phyloP scores from a whole-genome alignment of 306 rosid genomes.

The Gleditsia sinensis region DNA sequence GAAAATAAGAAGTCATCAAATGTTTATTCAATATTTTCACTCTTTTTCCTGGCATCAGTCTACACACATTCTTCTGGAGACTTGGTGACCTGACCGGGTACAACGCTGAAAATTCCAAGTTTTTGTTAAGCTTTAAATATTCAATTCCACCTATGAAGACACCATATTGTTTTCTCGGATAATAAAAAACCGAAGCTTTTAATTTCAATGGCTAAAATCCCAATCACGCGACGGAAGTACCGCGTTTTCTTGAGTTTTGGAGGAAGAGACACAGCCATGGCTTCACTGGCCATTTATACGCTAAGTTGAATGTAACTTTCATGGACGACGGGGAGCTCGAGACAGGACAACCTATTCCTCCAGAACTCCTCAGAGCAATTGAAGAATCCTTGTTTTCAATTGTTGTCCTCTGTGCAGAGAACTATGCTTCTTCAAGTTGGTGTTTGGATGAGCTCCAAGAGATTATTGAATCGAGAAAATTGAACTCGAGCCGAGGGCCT shows the following conservation, averaged over 20 bases:
- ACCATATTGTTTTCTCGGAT: no score
- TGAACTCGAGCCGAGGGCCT: no score
- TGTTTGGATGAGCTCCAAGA: constrained; percentile 28
- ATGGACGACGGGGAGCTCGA: neutral
- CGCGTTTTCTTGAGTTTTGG: neutral
- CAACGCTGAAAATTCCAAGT: no score
- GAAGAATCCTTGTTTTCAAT: neutral
- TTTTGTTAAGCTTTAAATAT: no score
- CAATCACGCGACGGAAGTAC: neutral
- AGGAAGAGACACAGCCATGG: neutral
- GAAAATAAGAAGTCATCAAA: no score
- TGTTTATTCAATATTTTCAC: no score
- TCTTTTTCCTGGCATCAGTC: no score
- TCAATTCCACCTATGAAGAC: no score
- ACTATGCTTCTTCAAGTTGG: constrained; percentile 18
- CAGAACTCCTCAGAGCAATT: neutral
- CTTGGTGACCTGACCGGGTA: no score
- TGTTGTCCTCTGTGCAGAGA: neutral
- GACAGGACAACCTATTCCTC: neutral
- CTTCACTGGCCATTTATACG: neutral
- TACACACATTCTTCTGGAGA: no score
- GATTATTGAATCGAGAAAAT: neutral
- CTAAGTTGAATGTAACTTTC: neutral
- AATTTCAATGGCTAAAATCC: neutral
- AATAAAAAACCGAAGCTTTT: neutral